Evolutionary conservation across 2,329 filamentous ascomycete genomes (phyloP), one percentile per base, ranked within the genome.

Genomic region (Leptographium flavum): DNA sequence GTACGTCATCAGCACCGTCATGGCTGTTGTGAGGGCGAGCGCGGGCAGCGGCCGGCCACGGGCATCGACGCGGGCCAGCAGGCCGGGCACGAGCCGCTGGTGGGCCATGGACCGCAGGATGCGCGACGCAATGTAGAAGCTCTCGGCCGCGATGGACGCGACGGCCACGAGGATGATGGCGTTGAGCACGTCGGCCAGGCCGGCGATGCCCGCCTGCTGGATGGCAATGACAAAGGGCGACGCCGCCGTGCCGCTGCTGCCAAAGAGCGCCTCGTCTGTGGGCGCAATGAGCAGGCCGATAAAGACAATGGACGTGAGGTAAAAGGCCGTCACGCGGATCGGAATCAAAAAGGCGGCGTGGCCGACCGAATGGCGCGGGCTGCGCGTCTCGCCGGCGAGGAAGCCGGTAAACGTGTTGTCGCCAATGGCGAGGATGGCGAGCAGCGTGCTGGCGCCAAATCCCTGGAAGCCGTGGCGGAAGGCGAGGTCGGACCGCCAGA

Each of bases 291-390:
- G 56, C 3, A 75, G 60, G 14, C 70, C 69, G 13, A 74, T 64
- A 11, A 73, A 66, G 41, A 70, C 60, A 8, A 74, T 62, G 33
- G 69, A 68, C 3, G 74, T 58, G 42, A 74, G 59, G 48, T 74
- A 75, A 50, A 75, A 74, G 4, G 48, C 36, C 1, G 47, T 45
- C 7, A 50, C 44, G 14, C 49, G 44, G 32, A 50, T 33, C 31
- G 45, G 74, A 31, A 74, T 84, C 57, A 92, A 86, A 64, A 90
- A 92, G 55, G 90, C 79, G 3, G 87, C 87, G 1, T 77, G 79
- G 0, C 87, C 87, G 2, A 94, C 71, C 0, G 81, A 76, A 56
- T 84, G 79, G 45, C 76, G 71, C 0, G 82, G 82, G 56, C 85
- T 84, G 9, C 65, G 62, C 0, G 81, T 76, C 60, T 87, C 82